Evolutionary conservation across 805 yeast species (phyloP).

Genomic region (Lipomyces yamanashiensis): DNA sequence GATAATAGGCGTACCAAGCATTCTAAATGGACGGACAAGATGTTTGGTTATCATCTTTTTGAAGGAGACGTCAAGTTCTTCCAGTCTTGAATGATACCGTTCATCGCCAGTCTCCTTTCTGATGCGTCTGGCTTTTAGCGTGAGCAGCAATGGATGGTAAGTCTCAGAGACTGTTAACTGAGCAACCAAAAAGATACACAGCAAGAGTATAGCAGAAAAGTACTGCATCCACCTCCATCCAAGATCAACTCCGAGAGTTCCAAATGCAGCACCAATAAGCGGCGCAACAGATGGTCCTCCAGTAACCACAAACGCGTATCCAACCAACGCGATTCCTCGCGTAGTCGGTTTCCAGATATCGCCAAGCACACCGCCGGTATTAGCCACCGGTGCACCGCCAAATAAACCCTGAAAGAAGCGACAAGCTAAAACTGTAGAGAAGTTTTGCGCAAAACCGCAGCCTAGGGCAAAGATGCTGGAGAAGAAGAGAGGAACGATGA

Average conservation of each 20-base stretch:
- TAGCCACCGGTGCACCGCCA: slow-evolving; percentile 65
- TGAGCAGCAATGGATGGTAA: slow-evolving; percentile 56
- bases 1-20: slow-evolving; percentile 60
- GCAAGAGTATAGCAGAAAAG: slow-evolving; percentile 53
- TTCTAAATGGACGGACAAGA: slow-evolving; percentile 77
- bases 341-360: slow-evolving; percentile 57
- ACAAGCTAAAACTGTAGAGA: slow-evolving; percentile 55
- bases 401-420: slow-evolving; percentile 65
- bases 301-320: slow-evolving; percentile 55
- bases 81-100: slow-evolving; percentile 90
- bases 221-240: slow-evolving; percentile 68
- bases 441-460: slow-evolving; percentile 55
- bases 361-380: slow-evolving; percentile 63
- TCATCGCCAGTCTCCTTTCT: slow-evolving; percentile 80
- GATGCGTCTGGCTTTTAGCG: slow-evolving; percentile 64
- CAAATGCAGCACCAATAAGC: slow-evolving; percentile 54
- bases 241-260: slow-evolving; percentile 47
- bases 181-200: slow-evolving; percentile 48
- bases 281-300: slow-evolving; percentile 54
- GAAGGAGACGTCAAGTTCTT: slow-evolving; percentile 73
- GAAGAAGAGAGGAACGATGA: slow-evolving; percentile 51
- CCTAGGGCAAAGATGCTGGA: slow-evolving; percentile 55
- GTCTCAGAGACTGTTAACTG: slow-evolving; percentile 45
- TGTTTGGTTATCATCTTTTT: slow-evolving; percentile 73
- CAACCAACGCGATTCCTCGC: slow-evolving; percentile 61